Evolutionary conservation across 352 stramenopile species (phyloP).

Genomic region (Phytophthora lateralis): DNA sequence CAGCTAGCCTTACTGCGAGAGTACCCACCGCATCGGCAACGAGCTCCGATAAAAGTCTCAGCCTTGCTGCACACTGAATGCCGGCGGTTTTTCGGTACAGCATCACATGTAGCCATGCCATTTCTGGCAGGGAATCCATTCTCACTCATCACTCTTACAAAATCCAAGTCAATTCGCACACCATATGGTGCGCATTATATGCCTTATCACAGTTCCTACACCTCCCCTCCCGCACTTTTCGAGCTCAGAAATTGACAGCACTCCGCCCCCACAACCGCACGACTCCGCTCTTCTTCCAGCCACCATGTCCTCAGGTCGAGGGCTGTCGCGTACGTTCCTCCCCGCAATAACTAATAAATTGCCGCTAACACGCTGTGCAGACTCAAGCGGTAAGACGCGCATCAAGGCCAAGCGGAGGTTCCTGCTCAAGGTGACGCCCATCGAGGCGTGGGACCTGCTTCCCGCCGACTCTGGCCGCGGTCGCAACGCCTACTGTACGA

Average conservation of each 20-base stretch:
- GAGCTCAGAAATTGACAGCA: conserved; percentile 8
- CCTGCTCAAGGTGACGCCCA: conserved; percentile 87
- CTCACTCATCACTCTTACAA: neutral
- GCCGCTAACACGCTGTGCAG: too few relatives aligned
- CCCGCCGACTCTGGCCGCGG: conserved; percentile 57
- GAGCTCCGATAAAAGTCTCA: neutral
- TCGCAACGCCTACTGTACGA: conserved; percentile 83
- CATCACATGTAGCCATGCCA: conserved; percentile 23
- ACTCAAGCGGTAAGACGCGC: conserved; percentile 39
- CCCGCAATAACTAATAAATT: neutral
- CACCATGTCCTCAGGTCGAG: conserved; percentile 35
- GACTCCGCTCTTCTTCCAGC: conserved; percentile 10
- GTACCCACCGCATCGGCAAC: neutral
- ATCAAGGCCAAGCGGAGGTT: conserved; percentile 79
- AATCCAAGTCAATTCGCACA: neutral
- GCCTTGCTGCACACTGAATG: neutral
- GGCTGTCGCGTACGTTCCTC: conserved; percentile 30
- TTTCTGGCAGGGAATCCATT: conserved; percentile 4
- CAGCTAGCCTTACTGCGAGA: too few relatives aligned
- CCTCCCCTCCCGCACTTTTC: conserved; percentile 26
- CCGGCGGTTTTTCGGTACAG: conserved; percentile 18
- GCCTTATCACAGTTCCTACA: neutral
- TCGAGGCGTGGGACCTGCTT: conserved; percentile 77
- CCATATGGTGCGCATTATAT: conserved; percentile 2
- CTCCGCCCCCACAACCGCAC: conserved; percentile 25